These are phyloP conservation scores for Myrica gale DNA, from an alignment of 306 rosid species.

Conservation along the genomic window DNA sequence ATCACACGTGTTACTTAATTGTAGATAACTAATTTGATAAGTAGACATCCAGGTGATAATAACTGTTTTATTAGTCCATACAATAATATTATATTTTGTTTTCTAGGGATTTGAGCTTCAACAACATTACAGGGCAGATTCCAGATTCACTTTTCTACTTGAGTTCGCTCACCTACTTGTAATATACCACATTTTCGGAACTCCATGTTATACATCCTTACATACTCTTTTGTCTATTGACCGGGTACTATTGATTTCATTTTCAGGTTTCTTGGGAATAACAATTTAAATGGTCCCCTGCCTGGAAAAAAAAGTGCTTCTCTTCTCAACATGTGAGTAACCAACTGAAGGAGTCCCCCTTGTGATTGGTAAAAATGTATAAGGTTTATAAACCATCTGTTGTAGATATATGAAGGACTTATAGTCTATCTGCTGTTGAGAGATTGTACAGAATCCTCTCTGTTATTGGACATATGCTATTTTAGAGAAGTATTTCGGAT, in stretches of 20 bases:
- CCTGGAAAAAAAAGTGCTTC: slow-evolving; percentile 46
- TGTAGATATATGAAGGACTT: neutral
- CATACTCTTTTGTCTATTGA: slow-evolving; percentile 6
- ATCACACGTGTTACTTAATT: neutral
- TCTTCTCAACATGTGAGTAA: slow-evolving; percentile 61
- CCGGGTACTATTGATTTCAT: too few relatives aligned
- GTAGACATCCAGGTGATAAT: neutral
- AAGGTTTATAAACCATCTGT: neutral
- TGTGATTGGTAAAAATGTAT: neutral
- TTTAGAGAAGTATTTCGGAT: neutral
- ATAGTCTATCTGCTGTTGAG: neutral
- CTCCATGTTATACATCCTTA: slow-evolving; percentile 3
- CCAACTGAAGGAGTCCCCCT: neutral
- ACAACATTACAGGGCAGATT: slow-evolving; percentile 59
- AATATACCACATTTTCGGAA: slow-evolving; percentile 30
- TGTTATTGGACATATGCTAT: neutral
- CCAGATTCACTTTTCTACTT: slow-evolving; percentile 60
- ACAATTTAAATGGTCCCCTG: slow-evolving; percentile 54
- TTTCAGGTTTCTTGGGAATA: slow-evolving; percentile 80
- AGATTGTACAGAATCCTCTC: neutral
- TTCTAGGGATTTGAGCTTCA: slow-evolving; percentile 89
- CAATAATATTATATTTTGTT: slow-evolving; percentile 7
- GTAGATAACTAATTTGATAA: neutral
- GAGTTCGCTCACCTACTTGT: slow-evolving; percentile 60
- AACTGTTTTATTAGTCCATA: neutral